Evolutionary conservation across 805 yeast species (phyloP), one percentile per base, ranked within the genome.

Genomic region (Cyberlindnera amylophila): DNA sequence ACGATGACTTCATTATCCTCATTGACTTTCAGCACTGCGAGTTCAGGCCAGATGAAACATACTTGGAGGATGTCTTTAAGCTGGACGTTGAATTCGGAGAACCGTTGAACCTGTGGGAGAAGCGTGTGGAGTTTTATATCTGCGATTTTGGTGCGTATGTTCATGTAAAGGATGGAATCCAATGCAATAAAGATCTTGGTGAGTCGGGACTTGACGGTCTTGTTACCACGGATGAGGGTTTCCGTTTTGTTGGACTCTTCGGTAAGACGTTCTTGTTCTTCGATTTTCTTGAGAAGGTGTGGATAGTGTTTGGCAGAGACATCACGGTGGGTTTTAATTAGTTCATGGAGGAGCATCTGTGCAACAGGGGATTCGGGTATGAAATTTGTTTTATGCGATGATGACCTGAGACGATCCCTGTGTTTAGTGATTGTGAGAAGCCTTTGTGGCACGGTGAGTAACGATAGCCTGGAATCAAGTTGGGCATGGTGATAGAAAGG

Each of bases 401-500:
- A 66, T 1, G 62, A 46, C 32, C 68, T 64, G 15, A 56, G 47
- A 24, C 36, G 42, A 48, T 74, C 75, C 45, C 79, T 59, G 19
- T 52, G 56, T 10, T 65, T 62, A 44, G 56, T 62, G 34, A 61
- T 45, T 3, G 54, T 34, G 4, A 68, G 13, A 3, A 72, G 50
- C 9, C 56, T 56, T 7, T 46, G 32, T 0, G 69, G 64, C 13
- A 72, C 53, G 6, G 50, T 54, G 21, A 70, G 50, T 3, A 61
- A 59, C 1, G 63, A 74, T 74, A 17, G 41, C 26, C 44, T 45
- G 6, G 52, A 34, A n/a, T 51, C 54, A 8, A 55, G 43, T 46
- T 70, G 65, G 34, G 72, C 71, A 15, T 75, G 69, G 48, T 67
- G 75, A 53, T 70, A 70, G 45, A 70, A 70, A 2, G 77, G 75